Conservation (phyloP, 2,329 filamentous ascomycete genomes). For the Penicillium paneum region DNA sequence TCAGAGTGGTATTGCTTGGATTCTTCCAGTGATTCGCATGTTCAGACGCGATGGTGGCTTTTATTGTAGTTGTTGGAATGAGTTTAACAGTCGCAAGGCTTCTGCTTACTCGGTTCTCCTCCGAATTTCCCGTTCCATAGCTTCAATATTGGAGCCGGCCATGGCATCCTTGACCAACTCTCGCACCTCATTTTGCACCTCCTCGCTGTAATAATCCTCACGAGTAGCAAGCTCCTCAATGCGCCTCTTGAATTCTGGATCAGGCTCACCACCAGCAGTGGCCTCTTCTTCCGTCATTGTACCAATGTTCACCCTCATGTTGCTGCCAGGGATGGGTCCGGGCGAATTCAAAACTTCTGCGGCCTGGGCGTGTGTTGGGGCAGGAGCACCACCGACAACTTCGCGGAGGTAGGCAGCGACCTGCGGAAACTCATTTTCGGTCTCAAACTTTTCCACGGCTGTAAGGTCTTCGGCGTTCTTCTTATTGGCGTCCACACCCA, state of each 20-base stretch:
- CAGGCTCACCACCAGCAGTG: conserved; percentile 62
- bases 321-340: conserved; percentile 64
- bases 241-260: conserved; percentile 76
- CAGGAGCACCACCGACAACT: conserved; percentile 29
- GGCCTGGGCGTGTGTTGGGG: conserved; percentile 21
- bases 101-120: conserved; percentile 54
- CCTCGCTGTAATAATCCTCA: conserved; percentile 76
- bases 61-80: neutral
- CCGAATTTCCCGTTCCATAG: conserved; percentile 62
- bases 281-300: conserved; percentile 61
- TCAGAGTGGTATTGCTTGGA: neutral
- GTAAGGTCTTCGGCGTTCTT: conserved; percentile 73
- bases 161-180: conserved; percentile 78
- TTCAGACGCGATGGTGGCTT: neutral
- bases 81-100: neutral
- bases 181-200: conserved; percentile 75
- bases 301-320: conserved; percentile 73
- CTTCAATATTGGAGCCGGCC: conserved; percentile 60
- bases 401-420: conserved; percentile 68
- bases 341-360: conserved; percentile 45
- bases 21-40: neutral
- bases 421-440: conserved; percentile 72
- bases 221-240: conserved; percentile 86
- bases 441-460: conserved; percentile 74
- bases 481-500: conserved; percentile 65